phyloP scores from a whole-genome alignment of 1,139 yeast genomes.

The Yamadazyma songkhlaensis region DNA sequence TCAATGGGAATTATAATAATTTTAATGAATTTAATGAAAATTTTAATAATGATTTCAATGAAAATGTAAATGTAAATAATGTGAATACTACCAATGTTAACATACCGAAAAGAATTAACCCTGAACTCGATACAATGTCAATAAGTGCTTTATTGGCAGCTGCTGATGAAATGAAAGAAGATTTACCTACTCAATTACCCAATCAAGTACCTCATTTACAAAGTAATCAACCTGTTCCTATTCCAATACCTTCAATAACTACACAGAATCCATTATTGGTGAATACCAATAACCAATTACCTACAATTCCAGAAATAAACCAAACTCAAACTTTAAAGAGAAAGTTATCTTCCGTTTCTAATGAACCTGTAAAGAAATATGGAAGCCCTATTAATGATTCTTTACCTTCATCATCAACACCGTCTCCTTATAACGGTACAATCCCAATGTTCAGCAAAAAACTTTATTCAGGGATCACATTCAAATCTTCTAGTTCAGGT shows the following conservation, averaged over 20 bases:
- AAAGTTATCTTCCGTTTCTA: conserved; percentile 5
- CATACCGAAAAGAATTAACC: not conserved
- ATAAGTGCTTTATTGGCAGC: conserved; percentile 17
- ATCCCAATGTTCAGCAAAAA: conserved; percentile 7
- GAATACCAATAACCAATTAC: not conserved
- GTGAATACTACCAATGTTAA: not conserved
- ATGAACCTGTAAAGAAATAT: conserved; percentile 4
- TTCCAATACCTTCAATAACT: too few relatives aligned
- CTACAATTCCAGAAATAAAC: conserved; percentile 1
- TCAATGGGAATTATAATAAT: conserved; percentile 1
- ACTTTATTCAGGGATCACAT: conserved; percentile 14
- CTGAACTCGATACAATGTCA: conserved; percentile 7
- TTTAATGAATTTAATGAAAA: not conserved
- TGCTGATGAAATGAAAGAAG: conserved; percentile 11
- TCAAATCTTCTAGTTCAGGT: conserved; percentile 13
- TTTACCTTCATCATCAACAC: conserved; percentile 14
- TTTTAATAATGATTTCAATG: conserved; percentile 2
- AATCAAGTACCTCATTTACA: not conserved
- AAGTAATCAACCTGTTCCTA: too few relatives aligned
- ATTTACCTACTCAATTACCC: not conserved
- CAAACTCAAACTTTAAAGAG: conserved; percentile 8
- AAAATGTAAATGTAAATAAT: not conserved
- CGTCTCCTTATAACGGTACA: conserved; percentile 12
- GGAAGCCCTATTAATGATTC: conserved; percentile 12
- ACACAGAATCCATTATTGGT: too few relatives aligned